Conservation (phyloP, 768 basidiomycete species). For the Rickenella mellea region DNA sequence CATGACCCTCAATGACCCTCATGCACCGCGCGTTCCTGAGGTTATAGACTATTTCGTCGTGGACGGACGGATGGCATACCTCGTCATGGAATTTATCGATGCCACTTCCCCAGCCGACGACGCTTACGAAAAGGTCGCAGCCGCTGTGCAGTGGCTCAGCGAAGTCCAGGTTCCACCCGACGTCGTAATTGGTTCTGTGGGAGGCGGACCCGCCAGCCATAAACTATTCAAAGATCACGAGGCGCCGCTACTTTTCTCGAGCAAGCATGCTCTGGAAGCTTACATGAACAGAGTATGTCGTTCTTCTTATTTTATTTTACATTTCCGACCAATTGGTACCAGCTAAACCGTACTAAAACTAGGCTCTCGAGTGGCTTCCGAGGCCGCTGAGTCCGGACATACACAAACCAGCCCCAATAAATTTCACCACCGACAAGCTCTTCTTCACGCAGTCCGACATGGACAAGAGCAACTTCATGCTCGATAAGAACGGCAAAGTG, state of each 20-base stretch:
- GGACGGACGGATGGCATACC: slow-evolving; percentile 10
- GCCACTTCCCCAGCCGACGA: slow-evolving; percentile 10
- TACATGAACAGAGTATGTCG: slow-evolving; percentile 12
- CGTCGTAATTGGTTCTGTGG: slow-evolving; percentile 11
- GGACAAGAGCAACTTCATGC: slow-evolving; percentile 17
- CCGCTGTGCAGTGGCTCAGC: slow-evolving; percentile 17
- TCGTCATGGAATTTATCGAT: slow-evolving; percentile 20
- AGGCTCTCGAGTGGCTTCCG: too few species aligned
- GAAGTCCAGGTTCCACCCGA: slow-evolving; percentile 14
- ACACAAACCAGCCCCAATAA: too few species aligned
- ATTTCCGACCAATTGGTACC: too few species aligned
- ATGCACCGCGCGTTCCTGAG: slow-evolving; percentile 17
- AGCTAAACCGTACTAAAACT: too few species aligned
- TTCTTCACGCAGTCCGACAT: slow-evolving; percentile 24
- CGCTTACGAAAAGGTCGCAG: slow-evolving; percentile 11
- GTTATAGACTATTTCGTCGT: slow-evolving; percentile 14
- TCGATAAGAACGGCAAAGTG: slow-evolving; percentile 17
- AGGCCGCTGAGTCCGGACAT: too few species aligned
- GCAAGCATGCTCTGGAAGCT: slow-evolving; percentile 7
- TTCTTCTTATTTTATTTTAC: slow-evolving; percentile 5
- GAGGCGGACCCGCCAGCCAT: slow-evolving; percentile 13
- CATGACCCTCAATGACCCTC: too few species aligned
- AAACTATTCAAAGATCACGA: slow-evolving; percentile 12
- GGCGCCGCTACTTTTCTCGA: slow-evolving; percentile 12
- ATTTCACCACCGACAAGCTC: too few species aligned